A percentile compares a stretch with the other conserved stretches of the same genome.
Evolutionary conservation across 2,329 filamentous ascomycete species (phyloP).

Genomic region (Aspergillus cejpii): DNA sequence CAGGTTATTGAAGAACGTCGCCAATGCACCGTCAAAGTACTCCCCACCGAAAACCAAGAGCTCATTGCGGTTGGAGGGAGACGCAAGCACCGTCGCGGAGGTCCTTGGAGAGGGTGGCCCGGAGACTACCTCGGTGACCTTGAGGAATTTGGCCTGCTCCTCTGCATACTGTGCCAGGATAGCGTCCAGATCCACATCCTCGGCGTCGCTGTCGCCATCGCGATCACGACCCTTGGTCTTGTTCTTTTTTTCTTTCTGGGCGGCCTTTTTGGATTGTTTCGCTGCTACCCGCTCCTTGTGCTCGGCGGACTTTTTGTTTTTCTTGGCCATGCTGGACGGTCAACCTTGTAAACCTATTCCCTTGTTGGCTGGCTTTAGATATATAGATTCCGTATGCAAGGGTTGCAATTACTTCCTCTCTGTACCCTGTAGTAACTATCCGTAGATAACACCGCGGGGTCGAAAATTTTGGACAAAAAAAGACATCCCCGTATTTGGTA

Average conservation of each 20-base stretch:
- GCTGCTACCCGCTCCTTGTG: conserved; percentile 52
- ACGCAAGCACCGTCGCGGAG: conserved; percentile 75
- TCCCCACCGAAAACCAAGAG: conserved; percentile 90
- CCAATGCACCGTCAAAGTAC: conserved; percentile 86
- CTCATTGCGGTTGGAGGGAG: conserved; percentile 78
- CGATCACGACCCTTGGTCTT: conserved; percentile 57
- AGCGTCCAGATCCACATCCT: conserved; percentile 87
- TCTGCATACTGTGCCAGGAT: conserved; percentile 90
- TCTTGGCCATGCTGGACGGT: conserved; percentile 42
- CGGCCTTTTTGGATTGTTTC: conserved; percentile 83
- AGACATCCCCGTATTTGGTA: conserved; percentile 2
- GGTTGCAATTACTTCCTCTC: neutral
- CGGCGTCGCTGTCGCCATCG: conserved; percentile 76
- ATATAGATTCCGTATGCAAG: neutral
- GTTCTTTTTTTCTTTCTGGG: conserved; percentile 68
- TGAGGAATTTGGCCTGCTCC: conserved; percentile 88
- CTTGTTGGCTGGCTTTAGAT: no score
- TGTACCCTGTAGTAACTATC: no score
- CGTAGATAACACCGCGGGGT: conserved; percentile 3
- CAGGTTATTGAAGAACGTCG: conserved; percentile 62
- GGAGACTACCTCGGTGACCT: conserved; percentile 74
- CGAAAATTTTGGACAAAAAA: conserved; percentile 4
- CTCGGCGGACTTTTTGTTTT: conserved; percentile 52
- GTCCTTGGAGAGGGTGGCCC: conserved; percentile 70
- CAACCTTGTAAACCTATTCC: neutral